These are phyloP conservation scores for Clarireedia hainanense DNA, from an alignment of 2,329 filamentous ascomycete species.

Conservation along the genomic window DNA sequence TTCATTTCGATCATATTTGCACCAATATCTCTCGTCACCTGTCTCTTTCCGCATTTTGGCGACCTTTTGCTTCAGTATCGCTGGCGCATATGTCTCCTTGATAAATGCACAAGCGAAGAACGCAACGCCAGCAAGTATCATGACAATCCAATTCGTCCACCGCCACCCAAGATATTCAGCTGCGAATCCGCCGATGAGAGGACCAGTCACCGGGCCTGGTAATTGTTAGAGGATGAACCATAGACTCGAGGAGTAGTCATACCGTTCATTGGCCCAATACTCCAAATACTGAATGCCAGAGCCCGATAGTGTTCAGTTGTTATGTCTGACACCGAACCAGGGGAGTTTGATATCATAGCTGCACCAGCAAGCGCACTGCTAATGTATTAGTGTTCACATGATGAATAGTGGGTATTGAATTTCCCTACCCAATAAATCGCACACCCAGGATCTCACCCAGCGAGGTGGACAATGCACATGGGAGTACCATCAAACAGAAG, in stretches of 20 bases:
- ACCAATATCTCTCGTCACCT: slow-evolving; percentile 67
- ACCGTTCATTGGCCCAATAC: slow-evolving; percentile 77
- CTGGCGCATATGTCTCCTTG: slow-evolving; percentile 70
- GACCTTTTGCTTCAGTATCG: slow-evolving; percentile 59
- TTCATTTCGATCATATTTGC: slow-evolving; percentile 45
- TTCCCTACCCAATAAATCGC: slow-evolving; percentile 60
- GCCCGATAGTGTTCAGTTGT: slow-evolving; percentile 73
- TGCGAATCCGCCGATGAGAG: slow-evolving; percentile 74
- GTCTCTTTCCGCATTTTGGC: slow-evolving; percentile 57
- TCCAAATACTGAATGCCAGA: slow-evolving; percentile 76
- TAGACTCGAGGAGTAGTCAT: neutral
- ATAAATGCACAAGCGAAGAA: slow-evolving; percentile 51
- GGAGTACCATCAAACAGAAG: slow-evolving; percentile 64
- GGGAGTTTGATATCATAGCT: slow-evolving; percentile 75
- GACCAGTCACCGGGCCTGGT: slow-evolving; percentile 44
- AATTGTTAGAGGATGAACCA: neutral
- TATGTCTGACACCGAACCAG: slow-evolving; percentile 77
- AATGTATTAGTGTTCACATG: slow-evolving; percentile 3
- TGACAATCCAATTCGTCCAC: slow-evolving; percentile 75
- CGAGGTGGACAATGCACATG: slow-evolving; percentile 61
- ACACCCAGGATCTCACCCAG: slow-evolving; percentile 61
- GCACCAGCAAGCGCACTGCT: slow-evolving; percentile 58
- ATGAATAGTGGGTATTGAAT: neutral
- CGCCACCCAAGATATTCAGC: slow-evolving; percentile 75
- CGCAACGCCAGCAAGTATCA: slow-evolving; percentile 62